Evolutionary conservation across 768 basidiomycete genomes (phyloP), one percentile per base, ranked within the genome.

Genomic region (Suillus plorans): DNA sequence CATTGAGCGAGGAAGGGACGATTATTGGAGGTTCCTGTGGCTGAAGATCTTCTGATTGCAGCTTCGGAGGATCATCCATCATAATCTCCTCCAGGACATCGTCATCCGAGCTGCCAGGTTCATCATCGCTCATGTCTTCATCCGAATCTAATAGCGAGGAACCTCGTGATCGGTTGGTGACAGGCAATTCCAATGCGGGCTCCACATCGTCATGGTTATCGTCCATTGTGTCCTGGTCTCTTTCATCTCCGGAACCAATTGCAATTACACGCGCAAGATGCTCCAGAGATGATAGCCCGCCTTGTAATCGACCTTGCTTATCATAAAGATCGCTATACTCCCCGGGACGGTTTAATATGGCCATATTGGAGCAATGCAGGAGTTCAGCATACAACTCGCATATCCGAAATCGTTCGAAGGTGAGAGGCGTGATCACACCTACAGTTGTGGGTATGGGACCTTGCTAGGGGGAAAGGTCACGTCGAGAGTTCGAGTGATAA

Each of bases 291-390:
- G 87, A 80, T 13, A 97, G 78, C 6, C 97, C 96, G n/a, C 95
- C 95, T 69, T 89, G 87, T 50, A 99, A 78, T 34, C 92, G 86
- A 22, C 97, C 97, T 61, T 93, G 87, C 1, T 81, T 79, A 71
- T 94, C 93, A 75, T 94, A 95, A n/a, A 88, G 79, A 28, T 86
- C 82, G 55, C 86, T 84, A 63, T 84, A 88, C 56, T 90, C 88
- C 0, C 85, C 73, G 1, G 85, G 78, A 12, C 97, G 92, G 74
- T 99, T 99, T 34, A 99, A 82, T 28, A 99, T 85, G 6, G 92
- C 89, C 97, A 99, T 99, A 72, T 97, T 99, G 20, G 97, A 99
- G 74, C 95, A 97, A 73, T 99, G 97, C 31, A 99, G 80, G 6
- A 99, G 86, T 74, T 99, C 97, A 22, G 97, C 97, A 70, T 97